Conservation (phyloP, 352 stramenopile species). For the Globisporangium ultimum region DNA sequence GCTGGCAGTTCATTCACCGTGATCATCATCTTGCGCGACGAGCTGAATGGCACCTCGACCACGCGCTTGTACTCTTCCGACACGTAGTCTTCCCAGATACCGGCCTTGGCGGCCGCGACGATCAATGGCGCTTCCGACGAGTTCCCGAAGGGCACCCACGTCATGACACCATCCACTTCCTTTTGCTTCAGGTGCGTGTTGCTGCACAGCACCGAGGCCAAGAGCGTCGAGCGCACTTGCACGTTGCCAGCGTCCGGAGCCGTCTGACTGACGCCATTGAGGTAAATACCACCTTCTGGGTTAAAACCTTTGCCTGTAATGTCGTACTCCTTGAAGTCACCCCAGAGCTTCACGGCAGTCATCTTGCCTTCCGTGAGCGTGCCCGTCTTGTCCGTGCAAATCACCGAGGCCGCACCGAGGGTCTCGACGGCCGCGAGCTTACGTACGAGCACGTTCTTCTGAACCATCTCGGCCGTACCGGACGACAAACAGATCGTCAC, state of each 20-base stretch:
- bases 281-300: conserved; percentile 48
- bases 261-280: conserved; percentile 38
- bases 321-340: conserved; percentile 60
- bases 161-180: conserved; percentile 39
- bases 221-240: conserved; percentile 51
- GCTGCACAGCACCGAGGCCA: conserved; percentile 66
- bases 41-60: conserved; percentile 93
- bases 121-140: conserved; percentile 72
- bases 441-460: conserved; percentile 78
- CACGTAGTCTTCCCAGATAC: conserved; percentile 54
- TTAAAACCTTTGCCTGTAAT: conserved; percentile 68
- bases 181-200: conserved; percentile 72
- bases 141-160: conserved; percentile 61
- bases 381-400: conserved; percentile 94
- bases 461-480: conserved; percentile 69
- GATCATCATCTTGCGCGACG: conserved; percentile 94
- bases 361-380: conserved; percentile 91
- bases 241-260: conserved; percentile 35
- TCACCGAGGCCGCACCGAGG: conserved; percentile 90
- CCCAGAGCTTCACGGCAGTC: conserved; percentile 76
- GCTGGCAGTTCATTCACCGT: conserved; percentile 53
- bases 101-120: conserved; percentile 65
- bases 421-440: conserved; percentile 83
- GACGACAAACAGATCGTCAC: conserved; percentile 78
- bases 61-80: conserved; percentile 63